Conservation (phyloP, 108 stramenopile species). For the Cyclotella sp. region DNA sequence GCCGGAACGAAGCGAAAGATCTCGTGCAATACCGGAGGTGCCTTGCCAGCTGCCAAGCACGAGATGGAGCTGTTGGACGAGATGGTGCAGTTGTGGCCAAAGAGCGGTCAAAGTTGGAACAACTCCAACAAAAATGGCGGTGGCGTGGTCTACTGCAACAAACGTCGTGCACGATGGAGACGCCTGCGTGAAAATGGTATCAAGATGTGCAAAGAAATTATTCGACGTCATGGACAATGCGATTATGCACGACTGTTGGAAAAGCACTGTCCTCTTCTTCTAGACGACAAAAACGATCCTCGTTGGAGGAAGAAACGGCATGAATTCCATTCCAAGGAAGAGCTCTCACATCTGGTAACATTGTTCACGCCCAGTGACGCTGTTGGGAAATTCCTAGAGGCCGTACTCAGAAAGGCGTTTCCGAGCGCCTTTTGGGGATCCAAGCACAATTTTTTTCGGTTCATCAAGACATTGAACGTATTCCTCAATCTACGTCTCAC, state of each 20-base stretch:
- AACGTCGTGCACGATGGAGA: constrained; percentile 55
- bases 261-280: constrained; percentile 67
- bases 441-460: constrained; percentile 57
- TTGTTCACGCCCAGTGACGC: constrained; percentile 50
- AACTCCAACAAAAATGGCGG: background rate
- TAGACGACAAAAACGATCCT: background rate
- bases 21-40: background rate
- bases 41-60: constrained; percentile 20
- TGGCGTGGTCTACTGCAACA: constrained; percentile 14
- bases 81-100: constrained; percentile 44
- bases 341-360: constrained; percentile 44
- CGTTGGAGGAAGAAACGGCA: background rate
- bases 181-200: constrained; percentile 53
- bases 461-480: constrained; percentile 49
- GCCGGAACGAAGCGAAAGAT: background rate
- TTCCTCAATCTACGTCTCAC: constrained; percentile 71
- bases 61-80: constrained; percentile 43
- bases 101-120: constrained; percentile 2
- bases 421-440: constrained; percentile 85
- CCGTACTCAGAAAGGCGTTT: constrained; percentile 60
- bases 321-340: constrained; percentile 12
- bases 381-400: constrained; percentile 64
- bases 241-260: constrained; percentile 74
- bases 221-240: constrained; percentile 55
- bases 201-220: constrained; percentile 60